Conservation (phyloP, 306 rosid species). For the Dicorynia guianensis region DNA sequence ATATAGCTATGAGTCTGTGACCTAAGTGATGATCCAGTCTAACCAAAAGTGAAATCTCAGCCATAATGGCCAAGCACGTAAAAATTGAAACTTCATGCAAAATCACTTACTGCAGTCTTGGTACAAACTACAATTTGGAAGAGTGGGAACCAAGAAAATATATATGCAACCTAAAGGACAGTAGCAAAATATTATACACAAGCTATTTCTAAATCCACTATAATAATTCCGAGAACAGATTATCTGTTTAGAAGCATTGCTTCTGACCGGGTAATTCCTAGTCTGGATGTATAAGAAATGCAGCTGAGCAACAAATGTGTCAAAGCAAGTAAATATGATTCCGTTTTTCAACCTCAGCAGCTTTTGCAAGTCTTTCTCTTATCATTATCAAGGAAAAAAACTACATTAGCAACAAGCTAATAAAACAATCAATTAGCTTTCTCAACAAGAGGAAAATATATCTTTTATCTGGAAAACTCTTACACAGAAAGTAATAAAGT, state of each 20-base stretch:
- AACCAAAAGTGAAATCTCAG: neutral
- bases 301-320: neutral
- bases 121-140: conserved; percentile 11
- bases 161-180: neutral
- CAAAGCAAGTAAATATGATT: neutral
- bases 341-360: neutral
- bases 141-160: neutral
- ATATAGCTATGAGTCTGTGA: conserved; percentile 3
- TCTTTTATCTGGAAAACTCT: neutral
- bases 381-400: neutral
- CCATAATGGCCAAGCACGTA: neutral
- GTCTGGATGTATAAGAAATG: neutral
- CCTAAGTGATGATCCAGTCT: neutral
- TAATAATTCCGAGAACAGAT: neutral
- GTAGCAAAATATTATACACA: conserved; percentile 12
- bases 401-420: neutral
- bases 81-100: neutral
- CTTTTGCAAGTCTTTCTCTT: neutral
- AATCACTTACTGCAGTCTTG: conserved; percentile 25
- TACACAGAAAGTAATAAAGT: neutral
- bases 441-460: neutral
- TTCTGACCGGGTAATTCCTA: neutral
- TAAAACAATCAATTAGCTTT: neutral
- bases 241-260: neutral
- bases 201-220: neutral